These are phyloP conservation scores for Kluyveromyces sp. DNA, from an alignment of 1,139 yeast genomes.

Conservation along the genomic window DNA sequence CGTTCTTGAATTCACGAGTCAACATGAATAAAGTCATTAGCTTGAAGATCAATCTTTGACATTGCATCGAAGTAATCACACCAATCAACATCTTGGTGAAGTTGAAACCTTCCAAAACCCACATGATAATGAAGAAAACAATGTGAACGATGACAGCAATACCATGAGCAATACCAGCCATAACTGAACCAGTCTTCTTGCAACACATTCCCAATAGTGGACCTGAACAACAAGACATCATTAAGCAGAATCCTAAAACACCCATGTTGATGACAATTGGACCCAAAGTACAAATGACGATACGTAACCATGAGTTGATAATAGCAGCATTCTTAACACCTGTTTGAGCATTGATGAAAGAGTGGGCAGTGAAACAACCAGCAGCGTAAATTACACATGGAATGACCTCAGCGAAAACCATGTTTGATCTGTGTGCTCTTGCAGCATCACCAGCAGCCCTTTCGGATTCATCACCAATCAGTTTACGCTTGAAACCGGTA, in stretches of 20 bases:
- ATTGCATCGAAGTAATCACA: conserved; percentile 71
- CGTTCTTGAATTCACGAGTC: conserved; percentile 97
- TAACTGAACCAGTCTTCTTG: conserved; percentile 94
- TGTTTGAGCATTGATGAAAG: conserved; percentile 93
- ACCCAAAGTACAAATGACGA: conserved; percentile 81
- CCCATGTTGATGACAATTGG: conserved; percentile 91
- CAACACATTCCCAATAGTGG: conserved; percentile 93
- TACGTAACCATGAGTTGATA: conserved; percentile 78
- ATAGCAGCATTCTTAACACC: conserved; percentile 62
- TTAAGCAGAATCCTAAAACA: conserved; percentile 63
- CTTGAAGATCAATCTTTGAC: conserved; percentile 86
- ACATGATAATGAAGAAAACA: conserved; percentile 85
- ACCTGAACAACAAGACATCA: conserved; percentile 93
- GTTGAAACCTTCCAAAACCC: conserved; percentile 92
- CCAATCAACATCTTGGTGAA: conserved; percentile 87
- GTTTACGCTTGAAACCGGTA: conserved; percentile 95
- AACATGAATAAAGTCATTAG: conserved; percentile 68
- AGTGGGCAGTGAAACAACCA: conserved; percentile 82
- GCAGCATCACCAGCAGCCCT: conserved; percentile 91
- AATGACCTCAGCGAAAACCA: conserved; percentile 77
- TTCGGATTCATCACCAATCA: conserved; percentile 81
- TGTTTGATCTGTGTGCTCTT: conserved; percentile 86
- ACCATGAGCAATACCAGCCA: conserved; percentile 97
- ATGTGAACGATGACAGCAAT: conserved; percentile 80
- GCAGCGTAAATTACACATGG: conserved; percentile 85